phyloP scores from a whole-genome alignment of 2,329 filamentous ascomycete genomes.

The Exophiala sp. region DNA sequence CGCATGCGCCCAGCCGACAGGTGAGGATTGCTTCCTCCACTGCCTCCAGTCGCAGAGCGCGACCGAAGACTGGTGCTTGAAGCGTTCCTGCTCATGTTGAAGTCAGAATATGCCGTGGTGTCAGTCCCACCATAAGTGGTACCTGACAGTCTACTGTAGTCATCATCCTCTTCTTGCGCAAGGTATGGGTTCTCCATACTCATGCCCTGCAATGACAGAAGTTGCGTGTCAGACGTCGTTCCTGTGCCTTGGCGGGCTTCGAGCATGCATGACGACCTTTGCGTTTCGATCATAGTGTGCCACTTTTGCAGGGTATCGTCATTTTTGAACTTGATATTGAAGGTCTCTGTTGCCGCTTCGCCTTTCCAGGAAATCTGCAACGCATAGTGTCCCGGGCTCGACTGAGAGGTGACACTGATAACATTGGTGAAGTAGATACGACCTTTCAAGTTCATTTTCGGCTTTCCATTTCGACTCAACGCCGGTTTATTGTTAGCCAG shows the following conservation, averaged over 20 bases:
- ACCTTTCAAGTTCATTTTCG: conserved; percentile 82
- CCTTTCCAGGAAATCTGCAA: conserved; percentile 99
- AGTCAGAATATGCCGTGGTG: conserved; percentile 44
- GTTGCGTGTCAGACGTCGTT: conserved; percentile 61
- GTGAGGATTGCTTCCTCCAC: conserved; percentile 33
- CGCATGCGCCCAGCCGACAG: conserved; percentile 24
- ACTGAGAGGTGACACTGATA: conserved; percentile 83
- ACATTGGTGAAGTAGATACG: conserved; percentile 99
- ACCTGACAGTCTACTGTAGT: conserved; percentile 29
- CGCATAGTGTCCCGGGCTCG: conserved; percentile 86
- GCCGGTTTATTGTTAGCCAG: conserved; percentile 65
- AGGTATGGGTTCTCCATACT: conserved; percentile 79
- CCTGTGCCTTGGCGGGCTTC: conserved; percentile 50
- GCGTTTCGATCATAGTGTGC: conserved; percentile 73
- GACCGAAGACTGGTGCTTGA: conserved; percentile 73
- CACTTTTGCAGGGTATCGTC: conserved; percentile 94
- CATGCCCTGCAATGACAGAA: conserved; percentile 72
- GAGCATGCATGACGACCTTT: conserved; percentile 55
- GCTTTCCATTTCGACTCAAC: conserved; percentile 67
- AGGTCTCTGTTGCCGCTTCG: conserved; percentile 93
- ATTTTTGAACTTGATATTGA: conserved; percentile 87
- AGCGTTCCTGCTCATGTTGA: conserved; percentile 61
- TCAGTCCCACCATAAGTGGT: conserved; percentile 32
- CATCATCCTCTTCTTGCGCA: conserved; percentile 55
- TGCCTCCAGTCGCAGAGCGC: conserved; percentile 68